Evolutionary conservation across 2,329 filamentous ascomycete species (phyloP), one percentile per base, ranked within the genome.

Genomic region (Hawksworthiomyces lignivorus): DNA sequence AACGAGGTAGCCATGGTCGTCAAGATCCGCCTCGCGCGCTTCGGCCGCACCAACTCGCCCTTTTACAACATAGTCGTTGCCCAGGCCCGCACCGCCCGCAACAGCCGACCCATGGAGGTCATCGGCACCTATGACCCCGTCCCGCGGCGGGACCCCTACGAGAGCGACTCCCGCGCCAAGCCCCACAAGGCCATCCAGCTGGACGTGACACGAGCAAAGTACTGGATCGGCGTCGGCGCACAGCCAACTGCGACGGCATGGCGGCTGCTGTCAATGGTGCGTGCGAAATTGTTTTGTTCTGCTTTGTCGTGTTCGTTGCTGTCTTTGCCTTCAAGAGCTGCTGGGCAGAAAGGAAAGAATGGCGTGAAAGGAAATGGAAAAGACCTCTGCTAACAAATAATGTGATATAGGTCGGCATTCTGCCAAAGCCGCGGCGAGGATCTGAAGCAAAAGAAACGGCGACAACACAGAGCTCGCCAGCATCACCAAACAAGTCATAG

Each of bases 1-100:
- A n/a, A n/a, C n/a, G n/a, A n/a, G n/a, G n/a, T n/a, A n/a, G n/a
- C 34, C 15, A 95, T 98, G 92, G 90, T 97, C 48, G 75, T 98
- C 57, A 85, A 85, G 62, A 92, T 98, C 63, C 84, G 92, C 46
- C 80, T 98, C 54, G 86, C 92, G 54, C 89, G 92, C 62, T 95
- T 97, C 62, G 88, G 89, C 60, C 87, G 84, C 62, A 80, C 77
- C 51, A 89, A 94, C 61, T 62, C 77, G n/a, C 90, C 92, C 3
- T 84, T 96, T 55, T 98, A 95, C 75, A 98, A 98, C 69, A 96
- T 98, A 50, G 87, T 97, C 52, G 86, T 98, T 50, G 78, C 88
- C 14, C 90, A 97, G 58, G 89, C 89, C 54, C 94, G 87, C 51
- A 87, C 88, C 31, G 89, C 92, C 28, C 80, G 88, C 54, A 86